Evolutionary conservation across 2,329 filamentous ascomycete species (phyloP).

Genomic region (Pyrenophora teres): DNA sequence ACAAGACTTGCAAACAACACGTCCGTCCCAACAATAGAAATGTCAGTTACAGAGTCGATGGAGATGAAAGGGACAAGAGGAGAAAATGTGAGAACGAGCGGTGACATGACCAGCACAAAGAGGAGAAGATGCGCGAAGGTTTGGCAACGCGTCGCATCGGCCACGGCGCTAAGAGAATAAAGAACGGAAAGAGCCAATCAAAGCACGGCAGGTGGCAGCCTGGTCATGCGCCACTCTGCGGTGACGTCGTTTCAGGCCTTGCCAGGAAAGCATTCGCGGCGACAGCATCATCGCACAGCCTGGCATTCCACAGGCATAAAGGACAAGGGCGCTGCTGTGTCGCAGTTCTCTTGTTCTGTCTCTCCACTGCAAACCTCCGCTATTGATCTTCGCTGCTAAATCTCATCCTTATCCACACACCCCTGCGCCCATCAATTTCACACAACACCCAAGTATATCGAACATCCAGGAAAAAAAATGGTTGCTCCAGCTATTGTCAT

Average conservation of each 20-base stretch:
- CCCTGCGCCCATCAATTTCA: conserved; percentile 2
- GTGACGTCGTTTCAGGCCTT: conserved; percentile 13
- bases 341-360: neutral
- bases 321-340: conserved; percentile 17
- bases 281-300: conserved; percentile 26
- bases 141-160: conserved; percentile 17
- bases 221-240: conserved; percentile 23
- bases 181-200: conserved; percentile 20
- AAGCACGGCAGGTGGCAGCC: neutral
- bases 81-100: neutral
- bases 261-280: conserved; percentile 9
- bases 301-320: conserved; percentile 16
- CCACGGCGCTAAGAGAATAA: conserved; percentile 1
- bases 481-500: conserved; percentile 53
- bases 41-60: conserved; percentile 1
- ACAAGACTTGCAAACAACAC: neutral
- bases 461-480: conserved; percentile 18
- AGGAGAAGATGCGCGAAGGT: conserved; percentile 12
- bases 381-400: conserved; percentile 1
- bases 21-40: conserved; percentile 3
- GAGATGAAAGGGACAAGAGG: conserved; percentile 1
- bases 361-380: neutral
- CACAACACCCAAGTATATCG: neutral
- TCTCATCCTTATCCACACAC: conserved; percentile 4
- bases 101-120: conserved; percentile 2